These are phyloP conservation scores for Pistacia atlantica DNA, from an alignment of 345 rosid species.

Conservation along the genomic window DNA sequence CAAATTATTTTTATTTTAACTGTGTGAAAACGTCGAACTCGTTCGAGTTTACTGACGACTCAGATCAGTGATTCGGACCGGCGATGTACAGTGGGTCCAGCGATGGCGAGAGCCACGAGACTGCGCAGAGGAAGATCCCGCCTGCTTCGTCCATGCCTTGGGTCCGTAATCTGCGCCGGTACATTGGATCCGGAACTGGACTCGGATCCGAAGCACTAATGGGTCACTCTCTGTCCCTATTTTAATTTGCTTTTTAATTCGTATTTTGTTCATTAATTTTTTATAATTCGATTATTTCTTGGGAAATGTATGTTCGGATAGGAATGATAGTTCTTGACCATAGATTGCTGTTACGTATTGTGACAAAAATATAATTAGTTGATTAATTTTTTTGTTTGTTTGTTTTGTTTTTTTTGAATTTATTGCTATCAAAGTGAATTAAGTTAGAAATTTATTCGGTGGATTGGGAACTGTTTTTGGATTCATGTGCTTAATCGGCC, in stretches of 20 bases:
- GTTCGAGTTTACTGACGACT: conserved; percentile 7
- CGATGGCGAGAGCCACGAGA: conserved; percentile 93
- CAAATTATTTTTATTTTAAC: background rate
- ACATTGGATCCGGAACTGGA: conserved; percentile 93
- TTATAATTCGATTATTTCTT: background rate
- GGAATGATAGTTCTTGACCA: background rate
- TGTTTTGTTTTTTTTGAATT: background rate
- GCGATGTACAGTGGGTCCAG: conserved; percentile 93
- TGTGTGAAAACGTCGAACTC: conserved; percentile 10
- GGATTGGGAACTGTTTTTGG: background rate
- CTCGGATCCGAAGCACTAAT: conserved; percentile 98
- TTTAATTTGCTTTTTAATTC: background rate
- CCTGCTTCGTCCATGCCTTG: conserved; percentile 94
- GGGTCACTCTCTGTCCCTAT: conserved; percentile 45
- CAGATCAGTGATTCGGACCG: conserved; percentile 10
- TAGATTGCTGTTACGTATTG: background rate
- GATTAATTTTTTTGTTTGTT: background rate
- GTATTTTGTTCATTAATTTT: background rate
- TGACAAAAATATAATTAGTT: background rate
- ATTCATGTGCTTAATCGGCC: background rate
- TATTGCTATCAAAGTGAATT: background rate
- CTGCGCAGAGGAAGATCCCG: conserved; percentile 87
- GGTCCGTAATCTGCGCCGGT: conserved; percentile 93
- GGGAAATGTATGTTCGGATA: background rate
- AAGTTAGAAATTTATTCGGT: background rate